Percentiles rank a stretch among this genome's conserved stretches.
phyloP scores from a whole-genome alignment of 2,329 filamentous ascomycete species.

The Alternaria dauci region DNA sequence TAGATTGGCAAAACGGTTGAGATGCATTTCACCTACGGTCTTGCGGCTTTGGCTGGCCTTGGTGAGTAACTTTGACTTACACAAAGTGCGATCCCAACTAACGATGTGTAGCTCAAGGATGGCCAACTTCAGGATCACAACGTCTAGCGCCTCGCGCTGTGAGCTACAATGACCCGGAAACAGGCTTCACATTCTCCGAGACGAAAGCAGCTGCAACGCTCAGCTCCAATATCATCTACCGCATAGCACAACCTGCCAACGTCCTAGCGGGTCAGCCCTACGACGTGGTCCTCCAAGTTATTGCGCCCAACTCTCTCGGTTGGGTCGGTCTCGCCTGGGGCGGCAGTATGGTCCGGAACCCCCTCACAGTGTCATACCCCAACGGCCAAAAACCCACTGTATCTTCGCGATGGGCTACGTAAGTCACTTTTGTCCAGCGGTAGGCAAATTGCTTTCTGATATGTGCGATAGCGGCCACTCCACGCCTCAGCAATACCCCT shows the following conservation, averaged over 20 bases:
- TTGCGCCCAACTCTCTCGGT: constrained; percentile 37
- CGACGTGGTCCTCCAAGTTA: constrained; percentile 41
- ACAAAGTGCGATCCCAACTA: not conserved
- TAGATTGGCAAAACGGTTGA: not conserved
- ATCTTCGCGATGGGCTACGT: constrained; percentile 45
- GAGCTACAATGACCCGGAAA: constrained; percentile 38
- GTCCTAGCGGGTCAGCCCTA: constrained; percentile 30
- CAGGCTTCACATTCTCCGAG: constrained; percentile 47
- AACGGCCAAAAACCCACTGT: constrained; percentile 37
- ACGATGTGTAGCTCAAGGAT: constrained; percentile 22
- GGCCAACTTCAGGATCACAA: constrained; percentile 18
- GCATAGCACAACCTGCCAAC: constrained; percentile 38
- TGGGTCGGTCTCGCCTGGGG: constrained; percentile 46
- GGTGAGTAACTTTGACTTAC: constrained; percentile 18
- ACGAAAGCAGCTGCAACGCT: constrained; percentile 41
- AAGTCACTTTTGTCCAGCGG: constrained; percentile 4
- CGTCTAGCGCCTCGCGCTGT: constrained; percentile 22
- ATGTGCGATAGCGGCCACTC: constrained; percentile 28
- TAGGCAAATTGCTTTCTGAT: not conserved
- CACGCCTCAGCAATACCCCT: constrained; percentile 33
- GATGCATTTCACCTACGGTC: constrained; percentile 33
- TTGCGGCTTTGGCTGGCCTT: constrained; percentile 32
- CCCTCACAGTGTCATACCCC: constrained; percentile 41
- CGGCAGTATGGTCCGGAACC: constrained; percentile 44
- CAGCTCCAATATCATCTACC: constrained; percentile 36